Evolutionary conservation across 75 land plant species (phyloP).

Genomic region (Picea sitchensis): DNA sequence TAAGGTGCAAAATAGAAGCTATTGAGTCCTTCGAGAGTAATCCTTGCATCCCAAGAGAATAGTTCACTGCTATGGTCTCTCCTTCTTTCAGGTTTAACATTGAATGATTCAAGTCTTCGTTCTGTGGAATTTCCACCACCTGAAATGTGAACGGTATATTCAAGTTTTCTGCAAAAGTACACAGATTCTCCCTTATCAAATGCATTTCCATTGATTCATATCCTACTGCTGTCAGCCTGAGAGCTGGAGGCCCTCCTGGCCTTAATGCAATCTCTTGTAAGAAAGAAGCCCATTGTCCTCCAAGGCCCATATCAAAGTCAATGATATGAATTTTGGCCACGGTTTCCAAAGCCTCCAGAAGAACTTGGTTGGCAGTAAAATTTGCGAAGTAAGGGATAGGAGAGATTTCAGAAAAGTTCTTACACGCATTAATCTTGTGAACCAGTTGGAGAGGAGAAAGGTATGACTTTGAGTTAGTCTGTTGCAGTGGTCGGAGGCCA

Average conservation of each 20-base stretch:
- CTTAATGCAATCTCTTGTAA: slow-evolving; percentile 59
- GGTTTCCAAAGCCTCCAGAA: slow-evolving; percentile 69
- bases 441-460: slow-evolving; percentile 45
- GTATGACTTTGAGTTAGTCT: neutral
- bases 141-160: slow-evolving; percentile 45
- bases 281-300: slow-evolving; percentile 88
- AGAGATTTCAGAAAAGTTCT: slow-evolving; percentile 61
- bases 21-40: slow-evolving; percentile 14
- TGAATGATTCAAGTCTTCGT: slow-evolving; percentile 22
- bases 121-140: slow-evolving; percentile 29
- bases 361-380: slow-evolving; percentile 82
- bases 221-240: slow-evolving; percentile 69
- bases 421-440: slow-evolving; percentile 59
- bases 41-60: slow-evolving; percentile 44
- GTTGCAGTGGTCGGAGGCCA: slow-evolving; percentile 23
- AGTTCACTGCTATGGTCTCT: slow-evolving; percentile 78
- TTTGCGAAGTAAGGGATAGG: slow-evolving; percentile 72
- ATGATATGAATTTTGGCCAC: slow-evolving; percentile 56
- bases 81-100: slow-evolving; percentile 17
- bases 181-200: slow-evolving; percentile 65
- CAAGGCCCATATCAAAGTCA: slow-evolving; percentile 82
- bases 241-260: slow-evolving; percentile 16
- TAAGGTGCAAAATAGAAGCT: slow-evolving; percentile 40
- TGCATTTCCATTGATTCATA: slow-evolving; percentile 27
- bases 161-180: slow-evolving; percentile 59